Evolutionary conservation across 768 basidiomycete genomes (phyloP).

Genomic region (Suillus occidentalis): DNA sequence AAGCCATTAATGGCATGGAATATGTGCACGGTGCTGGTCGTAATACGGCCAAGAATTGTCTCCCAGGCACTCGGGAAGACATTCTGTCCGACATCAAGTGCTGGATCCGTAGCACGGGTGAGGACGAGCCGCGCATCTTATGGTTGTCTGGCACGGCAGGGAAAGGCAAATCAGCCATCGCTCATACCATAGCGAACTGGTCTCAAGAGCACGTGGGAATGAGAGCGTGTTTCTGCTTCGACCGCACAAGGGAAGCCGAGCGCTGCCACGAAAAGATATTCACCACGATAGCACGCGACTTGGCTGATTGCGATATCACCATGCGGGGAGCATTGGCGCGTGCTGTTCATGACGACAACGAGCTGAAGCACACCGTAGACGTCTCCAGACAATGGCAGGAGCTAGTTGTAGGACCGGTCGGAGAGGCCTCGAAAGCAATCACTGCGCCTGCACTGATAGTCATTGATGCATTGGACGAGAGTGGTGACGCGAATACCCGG

Average conservation of each 20-base stretch:
- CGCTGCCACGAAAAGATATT: background rate
- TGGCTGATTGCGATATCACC: background rate
- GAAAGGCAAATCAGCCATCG: conserved; percentile 20
- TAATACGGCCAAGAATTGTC: background rate
- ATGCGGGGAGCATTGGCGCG: background rate
- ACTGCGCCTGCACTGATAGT: background rate
- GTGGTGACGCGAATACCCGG: background rate
- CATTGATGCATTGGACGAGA: background rate
- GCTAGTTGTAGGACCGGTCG: background rate
- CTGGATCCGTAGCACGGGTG: conserved; percentile 11
- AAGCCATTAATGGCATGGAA: background rate
- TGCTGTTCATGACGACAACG: background rate
- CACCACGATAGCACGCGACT: background rate
- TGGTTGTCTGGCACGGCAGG: conserved; percentile 14
- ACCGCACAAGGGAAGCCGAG: conserved; percentile 10
- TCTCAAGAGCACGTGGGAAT: conserved; percentile 11
- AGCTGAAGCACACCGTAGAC: background rate
- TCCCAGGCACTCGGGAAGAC: background rate
- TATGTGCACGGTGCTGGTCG: background rate
- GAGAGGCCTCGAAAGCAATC: background rate
- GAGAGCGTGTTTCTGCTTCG: conserved; percentile 4
- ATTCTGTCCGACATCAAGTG: conserved; percentile 15
- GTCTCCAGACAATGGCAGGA: background rate
- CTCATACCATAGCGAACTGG: conserved; percentile 16
- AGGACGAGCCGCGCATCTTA: conserved; percentile 7